A percentile compares a stretch with the other conserved stretches of the same genome.
Conservation (phyloP, 164 flowering plant species). For the Hamamelis virginiana region DNA sequence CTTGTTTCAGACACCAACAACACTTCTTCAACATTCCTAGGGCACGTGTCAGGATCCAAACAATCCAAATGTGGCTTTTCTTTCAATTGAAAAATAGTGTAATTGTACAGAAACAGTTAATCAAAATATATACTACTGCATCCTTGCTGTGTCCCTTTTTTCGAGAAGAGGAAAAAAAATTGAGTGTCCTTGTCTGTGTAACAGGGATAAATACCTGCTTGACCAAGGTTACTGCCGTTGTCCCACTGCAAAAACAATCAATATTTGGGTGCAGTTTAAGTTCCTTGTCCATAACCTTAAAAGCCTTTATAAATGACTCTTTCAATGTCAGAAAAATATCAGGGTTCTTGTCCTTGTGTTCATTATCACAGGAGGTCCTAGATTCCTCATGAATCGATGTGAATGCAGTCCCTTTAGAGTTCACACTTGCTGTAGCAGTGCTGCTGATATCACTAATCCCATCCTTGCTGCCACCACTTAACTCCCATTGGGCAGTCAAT, state of each 20-base stretch:
- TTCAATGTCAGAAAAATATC: constrained; percentile 14
- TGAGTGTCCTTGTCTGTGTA: no score
- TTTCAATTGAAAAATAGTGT: no score
- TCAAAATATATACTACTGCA: no score
- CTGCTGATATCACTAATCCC: constrained; percentile 6
- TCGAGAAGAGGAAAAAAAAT: background rate
- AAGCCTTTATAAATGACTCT: constrained; percentile 23
- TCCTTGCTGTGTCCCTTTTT: background rate
- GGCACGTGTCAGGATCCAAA: no score
- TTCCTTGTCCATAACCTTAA: constrained; percentile 28
- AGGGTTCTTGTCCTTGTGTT: background rate
- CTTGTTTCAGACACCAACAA: no score
- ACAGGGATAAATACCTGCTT: constrained; percentile 15
- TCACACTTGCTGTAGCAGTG: constrained; percentile 42
- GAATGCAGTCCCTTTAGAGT: constrained; percentile 53
- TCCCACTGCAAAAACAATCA: constrained; percentile 24
- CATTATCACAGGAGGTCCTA: constrained; percentile 35
- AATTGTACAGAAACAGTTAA: no score
- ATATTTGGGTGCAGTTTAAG: constrained; percentile 17
- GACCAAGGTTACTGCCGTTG: constrained; percentile 23
- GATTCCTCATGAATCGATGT: constrained; percentile 58
- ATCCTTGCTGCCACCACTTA: constrained; percentile 11
- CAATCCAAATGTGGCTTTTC: no score
- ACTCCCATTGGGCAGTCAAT: constrained; percentile 19
- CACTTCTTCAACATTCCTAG: no score